Base-by-base conservation (phyloP, 257 asterid species). In the Solanum chmielewskii region DNA sequence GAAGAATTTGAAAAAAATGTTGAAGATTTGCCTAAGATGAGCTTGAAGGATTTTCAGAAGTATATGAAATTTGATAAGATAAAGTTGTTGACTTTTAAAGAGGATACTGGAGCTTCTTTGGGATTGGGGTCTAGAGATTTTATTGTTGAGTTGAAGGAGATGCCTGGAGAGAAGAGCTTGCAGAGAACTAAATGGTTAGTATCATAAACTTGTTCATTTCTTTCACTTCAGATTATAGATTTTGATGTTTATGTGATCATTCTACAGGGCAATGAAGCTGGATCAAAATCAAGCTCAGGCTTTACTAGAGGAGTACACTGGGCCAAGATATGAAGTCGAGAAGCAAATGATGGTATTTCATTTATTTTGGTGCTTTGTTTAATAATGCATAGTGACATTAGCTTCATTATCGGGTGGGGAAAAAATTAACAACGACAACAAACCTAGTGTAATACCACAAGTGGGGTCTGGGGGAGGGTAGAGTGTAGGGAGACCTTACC, bases 171-270 rank as follows among this genome's bases (percentile, higher is more conserved):
- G 66, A 95, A 90, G 91, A 90, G 94, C 86, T 93, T 96, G 94
- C 99, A 96, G 89, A 91, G 91, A 86, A 95, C 98, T 74, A 96
- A 93, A 90, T 97, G 99, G 99, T 96, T 93, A 90, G 93, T 91
- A 85, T 87, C 35, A 76, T 87, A 69, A 77, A 82, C 45, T 29
- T 18, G 49, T 64, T 59, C 86, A 71, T 83, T 39, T 23, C 25
- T 80, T 85, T 80, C 88, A 1, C 85, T 49, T 88, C 12, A 62
- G 25, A 73, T 87, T 81, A 0, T 87, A 23, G 70, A 29, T 77
- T 64, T 91, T 18, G 64, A 59, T 62, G 64, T 89, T 74, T 85
- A 81, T 88, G 45, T 86, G 37, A 69, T 86, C 86, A n/a, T 60
- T 35, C 25, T 21, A n/a, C 71, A 82, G 99, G 99, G 91, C 95